Evolutionary conservation across 768 basidiomycete species (phyloP), one percentile per base, ranked within the genome.

Genomic region (Russula dissimulans): DNA sequence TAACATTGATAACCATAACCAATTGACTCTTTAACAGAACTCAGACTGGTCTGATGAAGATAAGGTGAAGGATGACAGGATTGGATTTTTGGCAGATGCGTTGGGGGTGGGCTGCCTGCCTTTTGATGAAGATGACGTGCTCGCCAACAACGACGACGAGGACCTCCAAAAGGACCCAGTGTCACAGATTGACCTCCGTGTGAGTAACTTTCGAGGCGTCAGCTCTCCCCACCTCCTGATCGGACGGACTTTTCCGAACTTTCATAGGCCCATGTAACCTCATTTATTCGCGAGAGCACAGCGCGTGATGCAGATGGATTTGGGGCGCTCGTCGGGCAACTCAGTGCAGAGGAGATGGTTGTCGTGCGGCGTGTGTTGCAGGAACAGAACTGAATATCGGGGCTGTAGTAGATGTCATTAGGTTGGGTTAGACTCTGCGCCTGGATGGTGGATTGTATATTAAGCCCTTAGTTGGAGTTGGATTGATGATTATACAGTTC

Each of bases 11-110:
- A 12, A 38, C 36, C 12, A 38, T 8, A 41, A 14, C 15, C 4
- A 14, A 41, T 15, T 18, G 32, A 10, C 18, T 54, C 10, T 12
- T 49, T 5, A 12, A 32, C 70, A 91, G 79, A 89, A 93, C 64
- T 91, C 91, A 38, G 91, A 91, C n/a, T 98, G 95, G 95, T 80
- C 83, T 10, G 94, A 97, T 67, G 93, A 94, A 68, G 93, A 90
- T 57, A 81, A 79, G 50, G 71, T 80, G 67, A 87, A 83, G 67
- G 76, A 83, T 52, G 88, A 89, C n/a, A 88, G 91, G 67, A 83
- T 90, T 64, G 83, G 85, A 26, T 91, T 85, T 76, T 74, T 97
- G 41, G 92, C 92, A 5, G 89, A 93, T 50, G 79, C 91, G 77
- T 79, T 93, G 51, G 86, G 87, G 11, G 83, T 85, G 1, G 84